A percentile compares a stretch with the other conserved stretches of the same genome.
Evolutionary conservation across 225 moss, liverwort and hornwort species (phyloP).

Genomic region (Sphagnum tenellum): DNA sequence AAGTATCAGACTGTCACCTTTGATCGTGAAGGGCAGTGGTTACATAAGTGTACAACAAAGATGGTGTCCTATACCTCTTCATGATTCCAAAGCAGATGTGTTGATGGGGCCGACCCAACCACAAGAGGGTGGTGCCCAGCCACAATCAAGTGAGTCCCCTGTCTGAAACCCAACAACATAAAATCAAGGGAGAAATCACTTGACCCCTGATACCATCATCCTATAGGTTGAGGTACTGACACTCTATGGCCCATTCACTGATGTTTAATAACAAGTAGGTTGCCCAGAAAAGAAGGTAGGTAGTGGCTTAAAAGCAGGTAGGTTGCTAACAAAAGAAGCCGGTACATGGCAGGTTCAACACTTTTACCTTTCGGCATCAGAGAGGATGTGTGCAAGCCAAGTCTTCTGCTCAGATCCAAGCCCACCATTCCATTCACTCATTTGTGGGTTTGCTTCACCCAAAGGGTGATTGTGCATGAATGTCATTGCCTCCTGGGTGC

Average conservation of each 20-base stretch:
- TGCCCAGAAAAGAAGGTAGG: too few species aligned
- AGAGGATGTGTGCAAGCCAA: constrained; percentile 38
- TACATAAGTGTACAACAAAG: too few species aligned
- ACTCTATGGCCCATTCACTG: too few species aligned
- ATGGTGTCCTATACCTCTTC: constrained; percentile 23
- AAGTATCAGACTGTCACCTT: too few species aligned
- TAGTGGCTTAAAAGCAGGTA: too few species aligned
- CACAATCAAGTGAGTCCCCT: constrained; percentile 35
- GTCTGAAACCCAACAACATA: constrained; percentile 11
- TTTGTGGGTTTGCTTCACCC: constrained; percentile 34
- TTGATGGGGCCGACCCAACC: constrained; percentile 30
- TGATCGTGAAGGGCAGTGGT: too few species aligned
- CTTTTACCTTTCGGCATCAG: constrained; percentile 26
- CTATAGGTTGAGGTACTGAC: too few species aligned
- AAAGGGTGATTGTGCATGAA: constrained; percentile 34
- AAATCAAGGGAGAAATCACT: neutral
- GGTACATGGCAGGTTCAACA: too few species aligned
- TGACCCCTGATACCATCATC: neutral
- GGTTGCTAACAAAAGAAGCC: too few species aligned
- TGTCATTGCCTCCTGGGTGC: constrained; percentile 31
- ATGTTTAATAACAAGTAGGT: too few species aligned
- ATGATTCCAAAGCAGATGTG: constrained; percentile 55
- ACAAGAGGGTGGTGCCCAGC: constrained; percentile 48
- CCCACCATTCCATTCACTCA: constrained; percentile 45
- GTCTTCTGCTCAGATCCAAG: constrained; percentile 34